These are phyloP conservation scores for Solanum rostratum DNA, from an alignment of 257 asterid genomes.

Conservation along the genomic window DNA sequence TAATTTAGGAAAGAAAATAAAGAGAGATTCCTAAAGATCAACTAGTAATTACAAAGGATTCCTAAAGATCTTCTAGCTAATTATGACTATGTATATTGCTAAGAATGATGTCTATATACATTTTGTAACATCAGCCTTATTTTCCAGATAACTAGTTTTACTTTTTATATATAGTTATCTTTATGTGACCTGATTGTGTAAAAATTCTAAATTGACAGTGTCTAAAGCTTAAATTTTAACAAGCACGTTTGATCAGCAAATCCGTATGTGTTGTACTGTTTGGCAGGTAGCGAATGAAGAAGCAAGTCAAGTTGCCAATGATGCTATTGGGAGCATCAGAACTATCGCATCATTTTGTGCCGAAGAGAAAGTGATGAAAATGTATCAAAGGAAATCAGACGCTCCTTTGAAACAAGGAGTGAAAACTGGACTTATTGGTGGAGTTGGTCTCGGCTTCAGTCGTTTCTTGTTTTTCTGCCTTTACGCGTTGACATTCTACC, in stretches of 20 bases:
- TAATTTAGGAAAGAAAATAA: too few relatives aligned
- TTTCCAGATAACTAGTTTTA: not conserved
- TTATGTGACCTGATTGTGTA: not conserved
- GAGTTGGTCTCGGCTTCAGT: slow-evolving; percentile 46
- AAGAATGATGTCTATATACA: too few relatives aligned
- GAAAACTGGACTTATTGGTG: slow-evolving; percentile 39
- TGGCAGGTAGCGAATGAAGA: slow-evolving; percentile 49
- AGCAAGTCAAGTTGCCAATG: slow-evolving; percentile 55
- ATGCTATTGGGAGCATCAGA: slow-evolving; percentile 53
- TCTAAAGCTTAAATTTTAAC: not conserved
- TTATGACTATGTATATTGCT: too few relatives aligned
- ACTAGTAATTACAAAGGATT: too few relatives aligned
- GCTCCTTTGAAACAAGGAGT: slow-evolving; percentile 30
- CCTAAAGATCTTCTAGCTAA: too few relatives aligned
- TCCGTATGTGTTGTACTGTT: not conserved
- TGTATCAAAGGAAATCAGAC: slow-evolving; percentile 38
- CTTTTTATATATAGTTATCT: not conserved
- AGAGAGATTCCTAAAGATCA: too few relatives aligned
- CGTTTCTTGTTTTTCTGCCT: slow-evolving; percentile 34
- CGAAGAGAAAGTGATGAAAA: slow-evolving; percentile 42
- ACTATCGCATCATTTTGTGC: slow-evolving; percentile 69
- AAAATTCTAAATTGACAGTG: too few relatives aligned
- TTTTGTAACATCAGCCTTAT: not conserved
- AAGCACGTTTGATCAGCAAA: not conserved
- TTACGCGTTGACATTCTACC: slow-evolving; percentile 47